These are phyloP conservation scores for Barnettozyma sucrosica DNA, from an alignment of 805 yeast species.

Conservation along the genomic window DNA sequence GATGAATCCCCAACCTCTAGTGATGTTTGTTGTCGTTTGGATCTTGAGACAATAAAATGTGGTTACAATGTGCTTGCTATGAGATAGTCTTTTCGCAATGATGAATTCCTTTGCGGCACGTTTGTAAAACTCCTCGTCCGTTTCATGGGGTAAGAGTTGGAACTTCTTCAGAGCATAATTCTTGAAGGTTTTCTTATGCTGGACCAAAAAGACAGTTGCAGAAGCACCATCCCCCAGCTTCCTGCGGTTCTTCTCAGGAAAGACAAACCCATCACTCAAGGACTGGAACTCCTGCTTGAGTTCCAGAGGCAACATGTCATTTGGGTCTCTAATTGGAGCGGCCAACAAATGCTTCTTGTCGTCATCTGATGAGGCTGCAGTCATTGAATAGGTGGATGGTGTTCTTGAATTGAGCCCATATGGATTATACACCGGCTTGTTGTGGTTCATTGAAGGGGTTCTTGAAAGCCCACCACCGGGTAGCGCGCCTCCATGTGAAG, in stretches of 20 bases:
- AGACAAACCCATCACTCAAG: constrained; percentile 50
- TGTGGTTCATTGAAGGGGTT: constrained; percentile 7
- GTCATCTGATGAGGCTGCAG: constrained; percentile 22
- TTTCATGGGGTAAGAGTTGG: constrained; percentile 52
- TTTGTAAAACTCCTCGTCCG: constrained; percentile 56
- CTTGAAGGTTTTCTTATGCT: constrained; percentile 33
- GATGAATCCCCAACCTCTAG: constrained; percentile 73
- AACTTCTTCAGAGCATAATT: constrained; percentile 64
- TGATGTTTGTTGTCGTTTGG: constrained; percentile 46
- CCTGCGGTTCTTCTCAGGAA: constrained; percentile 33
- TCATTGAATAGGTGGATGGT: constrained; percentile 21
- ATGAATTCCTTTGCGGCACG: constrained; percentile 61
- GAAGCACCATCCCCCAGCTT: constrained; percentile 71
- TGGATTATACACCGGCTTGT: constrained; percentile 45
- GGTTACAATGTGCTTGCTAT: constrained; percentile 56
- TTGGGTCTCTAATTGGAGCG: constrained; percentile 62
- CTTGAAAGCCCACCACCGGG: constrained; percentile 7
- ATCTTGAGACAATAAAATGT: constrained; percentile 51
- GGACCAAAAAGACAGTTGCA: constrained; percentile 52
- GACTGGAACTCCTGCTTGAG: constrained; percentile 42
- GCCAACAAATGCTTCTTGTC: constrained; percentile 46
- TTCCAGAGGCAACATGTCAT: constrained; percentile 51
- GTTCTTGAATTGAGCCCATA: constrained; percentile 46
- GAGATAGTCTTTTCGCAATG: constrained; percentile 47
- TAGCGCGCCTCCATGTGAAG: constrained; percentile 6